Percentiles rank a stretch among this genome's conserved stretches.
phyloP scores from a whole-genome alignment of 352 stramenopile species.

The Globisporangium megalacanthum region DNA sequence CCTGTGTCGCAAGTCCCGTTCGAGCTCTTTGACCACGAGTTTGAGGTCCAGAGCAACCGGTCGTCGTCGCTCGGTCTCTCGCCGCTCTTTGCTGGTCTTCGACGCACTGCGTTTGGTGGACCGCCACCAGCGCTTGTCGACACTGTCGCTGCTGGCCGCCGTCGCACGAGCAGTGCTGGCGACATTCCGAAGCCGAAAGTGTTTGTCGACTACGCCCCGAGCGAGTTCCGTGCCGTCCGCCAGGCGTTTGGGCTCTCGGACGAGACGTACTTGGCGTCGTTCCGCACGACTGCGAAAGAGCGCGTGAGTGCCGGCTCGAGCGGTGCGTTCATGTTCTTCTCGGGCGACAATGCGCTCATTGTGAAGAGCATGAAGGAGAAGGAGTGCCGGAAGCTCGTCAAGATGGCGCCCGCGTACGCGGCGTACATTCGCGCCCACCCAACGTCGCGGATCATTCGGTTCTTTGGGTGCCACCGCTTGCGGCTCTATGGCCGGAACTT shows the following conservation, averaged over 20 bases:
- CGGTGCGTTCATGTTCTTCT: slow-evolving; percentile 83
- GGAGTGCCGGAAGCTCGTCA: slow-evolving; percentile 66
- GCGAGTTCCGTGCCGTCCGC: slow-evolving; percentile 59
- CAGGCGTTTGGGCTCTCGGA: slow-evolving; percentile 56
- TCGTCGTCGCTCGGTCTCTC: slow-evolving; percentile 25
- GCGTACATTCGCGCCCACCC: slow-evolving; percentile 55
- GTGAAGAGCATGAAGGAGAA: slow-evolving; percentile 78
- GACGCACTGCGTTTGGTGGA: slow-evolving; percentile 28
- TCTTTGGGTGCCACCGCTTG: slow-evolving; percentile 83
- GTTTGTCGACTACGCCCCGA: slow-evolving; percentile 72
- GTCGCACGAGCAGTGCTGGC: slow-evolving; percentile 3
- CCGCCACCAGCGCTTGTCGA: slow-evolving; percentile 8
- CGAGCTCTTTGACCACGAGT: slow-evolving; percentile 71
- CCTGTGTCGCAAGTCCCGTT: slow-evolving; percentile 71
- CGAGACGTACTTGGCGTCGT: slow-evolving; percentile 65
- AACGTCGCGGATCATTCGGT: slow-evolving; percentile 71
- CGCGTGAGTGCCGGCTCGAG: slow-evolving; percentile 70
- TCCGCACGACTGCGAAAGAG: slow-evolving; percentile 73
- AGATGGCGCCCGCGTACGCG: slow-evolving; percentile 66
- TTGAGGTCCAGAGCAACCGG: slow-evolving; percentile 53
- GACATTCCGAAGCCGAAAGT: slow-evolving; percentile 60
- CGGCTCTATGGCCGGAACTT: slow-evolving; percentile 76
- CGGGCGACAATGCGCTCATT: slow-evolving; percentile 63
- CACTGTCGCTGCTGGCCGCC: slow-evolving; percentile 1
- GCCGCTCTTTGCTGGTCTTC: slow-evolving; percentile 40